Percentiles rank a stretch among this genome's conserved stretches.
phyloP scores from a whole-genome alignment of 306 rosid species.

The Cucumis melo region DNA sequence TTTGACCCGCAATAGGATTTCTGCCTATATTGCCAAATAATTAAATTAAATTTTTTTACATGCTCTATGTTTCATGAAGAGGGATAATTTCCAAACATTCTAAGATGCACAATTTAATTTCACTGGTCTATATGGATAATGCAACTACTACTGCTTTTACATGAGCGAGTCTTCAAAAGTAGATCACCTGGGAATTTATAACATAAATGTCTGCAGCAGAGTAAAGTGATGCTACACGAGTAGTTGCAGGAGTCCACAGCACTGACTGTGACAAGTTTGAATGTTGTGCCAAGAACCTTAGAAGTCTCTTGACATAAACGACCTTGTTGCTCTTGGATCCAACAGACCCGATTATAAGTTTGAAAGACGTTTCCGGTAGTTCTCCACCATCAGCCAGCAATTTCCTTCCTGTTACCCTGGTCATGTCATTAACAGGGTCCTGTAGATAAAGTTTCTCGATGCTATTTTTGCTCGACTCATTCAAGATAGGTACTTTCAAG shows the following conservation, averaged over 20 bases:
- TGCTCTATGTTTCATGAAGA: neutral
- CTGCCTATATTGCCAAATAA: neutral
- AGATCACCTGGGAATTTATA: constrained; percentile 79
- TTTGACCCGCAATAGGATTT: neutral
- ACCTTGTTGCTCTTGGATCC: constrained; percentile 95
- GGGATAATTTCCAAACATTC: neutral
- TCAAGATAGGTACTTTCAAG: constrained; percentile 13
- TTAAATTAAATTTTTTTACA: neutral
- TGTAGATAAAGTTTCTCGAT: constrained; percentile 14
- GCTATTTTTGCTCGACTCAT: constrained; percentile 5
- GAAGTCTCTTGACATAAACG: constrained; percentile 51
- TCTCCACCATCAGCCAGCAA: constrained; percentile 18
- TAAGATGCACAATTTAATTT: neutral
- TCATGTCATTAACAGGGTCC: constrained; percentile 17
- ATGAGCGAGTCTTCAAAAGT: neutral
- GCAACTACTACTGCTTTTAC: neutral
- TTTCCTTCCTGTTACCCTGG: constrained; percentile 24
- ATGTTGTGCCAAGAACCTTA: constrained; percentile 40
- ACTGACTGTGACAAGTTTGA: constrained; percentile 67
- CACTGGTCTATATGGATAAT: neutral
- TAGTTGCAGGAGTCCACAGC: constrained; percentile 76
- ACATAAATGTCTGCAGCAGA: constrained; percentile 88
- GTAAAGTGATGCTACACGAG: constrained; percentile 70
- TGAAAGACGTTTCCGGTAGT: constrained; percentile 26
- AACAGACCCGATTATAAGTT: constrained; percentile 70